These are phyloP conservation scores for Zygosaccharomyces siamensis DNA, from an alignment of 805 yeast genomes.

Conservation along the genomic window DNA sequence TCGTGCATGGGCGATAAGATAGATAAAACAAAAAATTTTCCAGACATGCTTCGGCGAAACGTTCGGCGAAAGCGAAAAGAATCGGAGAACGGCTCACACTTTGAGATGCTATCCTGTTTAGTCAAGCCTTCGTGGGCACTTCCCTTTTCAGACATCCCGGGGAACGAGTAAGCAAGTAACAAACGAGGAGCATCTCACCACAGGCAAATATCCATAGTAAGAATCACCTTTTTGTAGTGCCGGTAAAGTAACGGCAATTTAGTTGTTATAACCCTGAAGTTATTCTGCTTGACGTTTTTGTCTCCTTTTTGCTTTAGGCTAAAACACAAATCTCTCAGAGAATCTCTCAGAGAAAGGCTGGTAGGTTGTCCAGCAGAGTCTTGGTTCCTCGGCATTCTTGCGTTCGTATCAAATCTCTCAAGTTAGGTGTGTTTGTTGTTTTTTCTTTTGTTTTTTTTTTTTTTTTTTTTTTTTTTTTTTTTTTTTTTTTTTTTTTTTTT, in stretches of 20 bases:
- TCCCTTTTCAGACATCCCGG: background rate
- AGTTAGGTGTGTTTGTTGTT: too few relatives aligned
- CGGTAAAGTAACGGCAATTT: background rate
- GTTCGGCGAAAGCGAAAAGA: background rate
- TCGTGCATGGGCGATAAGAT: background rate
- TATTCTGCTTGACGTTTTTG: background rate
- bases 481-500: too few relatives aligned
- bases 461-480: too few relatives aligned
- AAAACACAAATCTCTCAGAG: too few relatives aligned
- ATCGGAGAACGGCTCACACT: background rate
- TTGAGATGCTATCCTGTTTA: background rate
- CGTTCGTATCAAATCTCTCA: too few relatives aligned
- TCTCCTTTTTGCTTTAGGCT: background rate
- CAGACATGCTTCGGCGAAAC: background rate
- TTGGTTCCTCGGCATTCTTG: too few relatives aligned
- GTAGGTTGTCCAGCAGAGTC: too few relatives aligned
- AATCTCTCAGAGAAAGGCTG: too few relatives aligned
- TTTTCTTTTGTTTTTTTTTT: too few relatives aligned
- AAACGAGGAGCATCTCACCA: background rate
- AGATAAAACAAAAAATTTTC: background rate
- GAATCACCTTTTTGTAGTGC: background rate
- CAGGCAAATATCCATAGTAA: background rate
- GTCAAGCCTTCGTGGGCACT: background rate
- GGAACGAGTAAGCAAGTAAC: background rate
- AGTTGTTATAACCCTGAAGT: background rate